These are phyloP conservation scores for Panus rudis DNA, from an alignment of 768 basidiomycete genomes.

Conservation along the genomic window DNA sequence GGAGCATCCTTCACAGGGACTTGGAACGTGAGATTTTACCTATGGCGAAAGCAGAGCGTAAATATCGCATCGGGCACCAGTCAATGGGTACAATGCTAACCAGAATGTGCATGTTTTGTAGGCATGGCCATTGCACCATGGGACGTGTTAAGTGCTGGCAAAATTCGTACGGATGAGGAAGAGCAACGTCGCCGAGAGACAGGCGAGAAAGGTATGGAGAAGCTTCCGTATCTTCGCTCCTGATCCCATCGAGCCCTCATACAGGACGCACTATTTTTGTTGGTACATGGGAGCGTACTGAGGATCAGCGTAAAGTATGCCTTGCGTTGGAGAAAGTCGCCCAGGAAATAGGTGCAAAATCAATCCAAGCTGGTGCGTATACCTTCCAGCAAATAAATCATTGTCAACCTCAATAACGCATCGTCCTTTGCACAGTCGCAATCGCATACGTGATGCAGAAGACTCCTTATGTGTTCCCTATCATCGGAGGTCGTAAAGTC, in stretches of 20 bases:
- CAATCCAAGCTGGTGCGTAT: slow-evolving; percentile 38
- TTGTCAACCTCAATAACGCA: too few relatives aligned
- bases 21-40: slow-evolving; percentile 38
- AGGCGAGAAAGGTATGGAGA: slow-evolving; percentile 33
- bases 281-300: slow-evolving; percentile 39
- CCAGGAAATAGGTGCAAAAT: slow-evolving; percentile 43
- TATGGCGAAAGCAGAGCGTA: slow-evolving; percentile 24
- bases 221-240: too few relatives aligned
- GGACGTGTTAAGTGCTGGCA: slow-evolving; percentile 34
- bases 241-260: slow-evolving; percentile 21
- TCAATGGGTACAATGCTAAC: slow-evolving; percentile 31
- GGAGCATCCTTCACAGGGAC: slow-evolving; percentile 25
- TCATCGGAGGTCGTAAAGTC: slow-evolving; percentile 42
- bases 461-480: slow-evolving; percentile 43
- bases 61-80: slow-evolving; percentile 22
- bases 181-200: slow-evolving; percentile 24
- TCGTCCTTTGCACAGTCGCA: slow-evolving; percentile 29
- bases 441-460: slow-evolving; percentile 52
- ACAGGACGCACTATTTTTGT: slow-evolving; percentile 27
- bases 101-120: slow-evolving; percentile 29
- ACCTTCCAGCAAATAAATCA: background rate
- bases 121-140: slow-evolving; percentile 38
- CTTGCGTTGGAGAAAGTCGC: too few relatives aligned
- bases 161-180: slow-evolving; percentile 32
- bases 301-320: slow-evolving; percentile 35